These are phyloP conservation scores for Colletotrichum nymphaeae DNA, from an alignment of 2,329 filamentous ascomycete genomes.

Conservation along the genomic window DNA sequence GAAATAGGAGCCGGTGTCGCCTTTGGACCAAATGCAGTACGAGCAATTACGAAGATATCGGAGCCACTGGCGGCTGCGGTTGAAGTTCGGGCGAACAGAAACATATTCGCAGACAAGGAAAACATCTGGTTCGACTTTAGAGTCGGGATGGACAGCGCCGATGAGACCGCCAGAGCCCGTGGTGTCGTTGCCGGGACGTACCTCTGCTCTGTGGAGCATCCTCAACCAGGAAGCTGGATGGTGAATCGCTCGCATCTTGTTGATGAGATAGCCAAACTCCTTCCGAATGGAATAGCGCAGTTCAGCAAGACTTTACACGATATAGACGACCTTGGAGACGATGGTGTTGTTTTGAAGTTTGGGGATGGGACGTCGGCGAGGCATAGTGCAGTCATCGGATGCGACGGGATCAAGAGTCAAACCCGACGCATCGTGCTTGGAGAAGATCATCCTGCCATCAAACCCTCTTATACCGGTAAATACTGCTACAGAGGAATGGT, in stretches of 20 bases:
- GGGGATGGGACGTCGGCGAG: no score
- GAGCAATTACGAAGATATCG: constrained; percentile 50
- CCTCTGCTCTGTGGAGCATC: constrained; percentile 3
- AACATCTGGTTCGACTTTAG: constrained; percentile 38
- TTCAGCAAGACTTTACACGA: no score
- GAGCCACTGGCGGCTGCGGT: constrained; percentile 47
- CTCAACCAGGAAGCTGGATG: constrained; percentile 1
- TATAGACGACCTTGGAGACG: no score
- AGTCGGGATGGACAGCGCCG: constrained; percentile 22
- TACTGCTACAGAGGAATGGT: no score
- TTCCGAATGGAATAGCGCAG: constrained; percentile 40
- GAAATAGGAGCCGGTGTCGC: constrained; percentile 59
- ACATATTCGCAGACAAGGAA: constrained; percentile 4
- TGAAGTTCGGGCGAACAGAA: constrained; percentile 34
- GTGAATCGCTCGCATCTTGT: constrained; percentile 37
- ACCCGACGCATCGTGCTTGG: no score
- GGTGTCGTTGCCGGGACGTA: constrained; percentile 1
- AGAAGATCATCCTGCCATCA: no score
- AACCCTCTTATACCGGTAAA: no score
- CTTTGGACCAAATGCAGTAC: constrained; percentile 61
- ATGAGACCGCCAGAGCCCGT: not conserved
- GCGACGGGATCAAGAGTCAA: no score
- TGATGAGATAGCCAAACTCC: constrained; percentile 49
- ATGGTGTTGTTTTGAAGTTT: no score
- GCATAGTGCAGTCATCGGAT: no score